Conservation (phyloP, 768 basidiomycete species). For the Lactifluus subvellereus region DNA sequence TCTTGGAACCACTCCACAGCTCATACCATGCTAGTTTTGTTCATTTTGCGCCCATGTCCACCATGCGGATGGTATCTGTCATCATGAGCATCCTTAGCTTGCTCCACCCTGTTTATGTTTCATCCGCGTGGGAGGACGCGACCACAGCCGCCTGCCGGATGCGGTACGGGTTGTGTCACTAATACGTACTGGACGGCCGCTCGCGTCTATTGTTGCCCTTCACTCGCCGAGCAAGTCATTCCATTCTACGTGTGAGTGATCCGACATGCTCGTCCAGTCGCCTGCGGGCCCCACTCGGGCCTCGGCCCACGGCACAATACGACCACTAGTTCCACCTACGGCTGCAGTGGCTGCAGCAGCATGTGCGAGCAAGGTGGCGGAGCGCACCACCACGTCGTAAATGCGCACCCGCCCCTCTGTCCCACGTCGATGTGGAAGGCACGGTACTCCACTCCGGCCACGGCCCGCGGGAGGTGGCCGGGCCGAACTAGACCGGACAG, state of each 20-base stretch:
- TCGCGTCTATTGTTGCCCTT: neutral
- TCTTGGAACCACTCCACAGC: neutral
- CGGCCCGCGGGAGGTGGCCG: neutral
- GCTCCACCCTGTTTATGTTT: neutral
- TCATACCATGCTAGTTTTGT: neutral
- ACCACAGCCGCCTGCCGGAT: neutral
- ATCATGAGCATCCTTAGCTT: neutral
- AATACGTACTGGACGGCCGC: neutral
- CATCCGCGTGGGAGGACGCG: no score
- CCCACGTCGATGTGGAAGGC: neutral
- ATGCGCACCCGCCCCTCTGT: neutral
- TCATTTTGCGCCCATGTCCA: neutral
- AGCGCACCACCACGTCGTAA: neutral
- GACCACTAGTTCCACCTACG: neutral
- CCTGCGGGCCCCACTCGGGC: slow-evolving; percentile 2
- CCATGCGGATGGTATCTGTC: neutral
- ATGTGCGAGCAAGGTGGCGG: neutral
- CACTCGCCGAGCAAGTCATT: neutral
- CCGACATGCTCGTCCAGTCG: slow-evolving; percentile 3
- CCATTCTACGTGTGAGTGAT: neutral
- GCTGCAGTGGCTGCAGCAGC: neutral
- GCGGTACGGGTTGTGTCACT: slow-evolving; percentile 2
- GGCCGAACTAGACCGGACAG: no score
- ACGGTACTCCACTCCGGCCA: neutral
- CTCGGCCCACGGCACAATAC: neutral